Conservation (phyloP, 1,139 yeast genomes). For the Protomyces arabidopsidicola region DNA sequence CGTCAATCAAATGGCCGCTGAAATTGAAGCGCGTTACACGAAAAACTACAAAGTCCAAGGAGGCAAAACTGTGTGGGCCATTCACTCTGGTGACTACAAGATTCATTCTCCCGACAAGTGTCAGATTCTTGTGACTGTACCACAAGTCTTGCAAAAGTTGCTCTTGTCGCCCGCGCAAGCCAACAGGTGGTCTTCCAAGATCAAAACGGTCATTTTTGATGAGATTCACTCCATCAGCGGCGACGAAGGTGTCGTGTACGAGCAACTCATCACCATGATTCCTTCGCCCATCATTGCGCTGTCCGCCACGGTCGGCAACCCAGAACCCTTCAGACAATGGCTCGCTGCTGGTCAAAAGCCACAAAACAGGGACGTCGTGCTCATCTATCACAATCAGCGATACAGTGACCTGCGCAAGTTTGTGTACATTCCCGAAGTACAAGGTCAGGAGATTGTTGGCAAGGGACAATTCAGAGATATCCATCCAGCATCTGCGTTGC, state of each 20-base stretch:
- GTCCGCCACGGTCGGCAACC: constrained; percentile 30
- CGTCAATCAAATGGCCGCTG: constrained; percentile 29
- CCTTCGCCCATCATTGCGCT: constrained; percentile 30
- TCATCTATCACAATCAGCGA: constrained; percentile 28
- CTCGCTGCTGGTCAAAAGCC: constrained; percentile 28
- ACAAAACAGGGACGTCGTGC: constrained; percentile 22
- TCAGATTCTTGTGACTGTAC: constrained; percentile 29
- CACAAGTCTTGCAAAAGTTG: constrained; percentile 28
- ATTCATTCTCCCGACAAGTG: constrained; percentile 27
- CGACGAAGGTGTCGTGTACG: constrained; percentile 28
- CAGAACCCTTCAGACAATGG: constrained; percentile 26
- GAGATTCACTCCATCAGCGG: constrained; percentile 29
- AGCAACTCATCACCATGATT: constrained; percentile 25
- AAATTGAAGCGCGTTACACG: constrained; percentile 28
- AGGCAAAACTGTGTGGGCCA: constrained; percentile 30
- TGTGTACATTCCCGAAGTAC: constrained; percentile 25
- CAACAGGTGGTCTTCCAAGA: constrained; percentile 28
- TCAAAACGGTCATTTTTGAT: constrained; percentile 28
- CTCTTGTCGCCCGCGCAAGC: constrained; percentile 30
- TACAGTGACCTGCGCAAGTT: constrained; percentile 29
- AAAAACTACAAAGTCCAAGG: constrained; percentile 28
- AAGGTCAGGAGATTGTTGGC: constrained; percentile 15
- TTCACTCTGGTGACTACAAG: constrained; percentile 28
- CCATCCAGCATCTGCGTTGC: constrained; percentile 29
- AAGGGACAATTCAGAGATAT: constrained; percentile 20